phyloP scores from a whole-genome alignment of 768 basidiomycete genomes.

The Atractiella rhizophila region DNA sequence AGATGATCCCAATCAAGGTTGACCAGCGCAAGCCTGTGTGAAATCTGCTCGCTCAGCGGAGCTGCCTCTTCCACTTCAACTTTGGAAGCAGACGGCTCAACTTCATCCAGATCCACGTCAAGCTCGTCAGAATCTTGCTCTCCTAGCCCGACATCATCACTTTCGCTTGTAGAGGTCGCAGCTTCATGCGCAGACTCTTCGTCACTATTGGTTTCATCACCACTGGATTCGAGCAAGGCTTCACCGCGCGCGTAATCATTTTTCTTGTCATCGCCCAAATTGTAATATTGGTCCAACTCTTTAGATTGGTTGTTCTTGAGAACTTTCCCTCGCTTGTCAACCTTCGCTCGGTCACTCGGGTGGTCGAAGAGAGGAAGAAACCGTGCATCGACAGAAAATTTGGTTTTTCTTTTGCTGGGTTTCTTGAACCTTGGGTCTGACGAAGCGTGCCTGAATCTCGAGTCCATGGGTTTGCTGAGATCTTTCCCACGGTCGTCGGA shows the following conservation, averaged over 20 bases:
- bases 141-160: constrained; percentile 1
- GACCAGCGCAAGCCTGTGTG: constrained; percentile 59
- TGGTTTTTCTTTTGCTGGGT: constrained; percentile 41
- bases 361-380: constrained; percentile 29
- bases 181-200: constrained; percentile 8
- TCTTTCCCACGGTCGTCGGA: too few species aligned
- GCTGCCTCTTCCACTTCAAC: constrained; percentile 26
- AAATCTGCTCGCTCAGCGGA: constrained; percentile 25
- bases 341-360: constrained; percentile 13
- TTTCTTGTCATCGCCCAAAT: constrained; percentile 15
- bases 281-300: constrained; percentile 26
- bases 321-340: constrained; percentile 25
- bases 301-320: constrained; percentile 20
- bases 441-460: too few species aligned
- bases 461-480: too few species aligned
- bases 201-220: constrained; percentile 26
- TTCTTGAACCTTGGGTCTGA: constrained; percentile 49
- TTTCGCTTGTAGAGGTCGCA: too few species aligned
- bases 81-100: constrained; percentile 19
- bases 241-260: constrained; percentile 72
- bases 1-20: constrained; percentile 98
- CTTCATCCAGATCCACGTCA: constrained; percentile 52
- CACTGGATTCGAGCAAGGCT: constrained; percentile 60
- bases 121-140: not conserved
- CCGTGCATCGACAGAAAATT: constrained; percentile 75